Evolutionary conservation across 768 basidiomycete species (phyloP).

Genomic region (Tephrocybe sp.): DNA sequence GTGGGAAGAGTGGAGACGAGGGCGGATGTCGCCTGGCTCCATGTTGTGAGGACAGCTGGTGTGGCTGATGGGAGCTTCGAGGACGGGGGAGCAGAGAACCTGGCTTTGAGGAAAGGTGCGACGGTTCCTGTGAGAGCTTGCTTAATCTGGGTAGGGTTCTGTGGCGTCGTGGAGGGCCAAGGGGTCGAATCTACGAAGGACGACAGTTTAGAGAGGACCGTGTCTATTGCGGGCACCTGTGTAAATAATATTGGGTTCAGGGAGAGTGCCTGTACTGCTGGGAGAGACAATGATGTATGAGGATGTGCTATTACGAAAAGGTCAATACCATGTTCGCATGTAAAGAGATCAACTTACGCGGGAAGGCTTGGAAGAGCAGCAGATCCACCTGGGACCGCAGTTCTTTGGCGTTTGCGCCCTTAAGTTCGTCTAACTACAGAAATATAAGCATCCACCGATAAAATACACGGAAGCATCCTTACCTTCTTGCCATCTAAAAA

Average conservation of each 20-base stretch:
- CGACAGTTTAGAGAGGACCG: conserved; percentile 58
- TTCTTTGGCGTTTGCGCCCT: conserved; percentile 70
- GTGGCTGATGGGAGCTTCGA: conserved; percentile 30
- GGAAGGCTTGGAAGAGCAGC: conserved; percentile 74
- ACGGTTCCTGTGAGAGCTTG: conserved; percentile 47
- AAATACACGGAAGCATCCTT: conserved; percentile 2
- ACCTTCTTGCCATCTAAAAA: conserved; percentile 80
- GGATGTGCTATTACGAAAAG: conserved; percentile 64
- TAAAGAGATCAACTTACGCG: conserved; percentile 54
- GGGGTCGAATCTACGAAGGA: conserved; percentile 58
- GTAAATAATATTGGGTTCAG: conserved; percentile 76
- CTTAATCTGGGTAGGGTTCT: conserved; percentile 43
- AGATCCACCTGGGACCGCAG: conserved; percentile 73
- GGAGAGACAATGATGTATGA: conserved; percentile 61
- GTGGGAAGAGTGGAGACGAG: conserved; percentile 48
- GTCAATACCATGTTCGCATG: conserved; percentile 1
- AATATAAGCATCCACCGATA: background rate
- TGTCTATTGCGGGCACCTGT: conserved; percentile 69
- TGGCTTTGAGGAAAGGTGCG: conserved; percentile 64
- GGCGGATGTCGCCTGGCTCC: conserved; percentile 45
- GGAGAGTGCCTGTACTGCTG: conserved; percentile 59
- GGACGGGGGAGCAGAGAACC: conserved; percentile 38
- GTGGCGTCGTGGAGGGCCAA: conserved; percentile 29
- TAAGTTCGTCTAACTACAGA: conserved; percentile 63
- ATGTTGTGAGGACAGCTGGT: conserved; percentile 41